Base-by-base conservation (phyloP, 148 eudicot species). In the Silene conica region DNA sequence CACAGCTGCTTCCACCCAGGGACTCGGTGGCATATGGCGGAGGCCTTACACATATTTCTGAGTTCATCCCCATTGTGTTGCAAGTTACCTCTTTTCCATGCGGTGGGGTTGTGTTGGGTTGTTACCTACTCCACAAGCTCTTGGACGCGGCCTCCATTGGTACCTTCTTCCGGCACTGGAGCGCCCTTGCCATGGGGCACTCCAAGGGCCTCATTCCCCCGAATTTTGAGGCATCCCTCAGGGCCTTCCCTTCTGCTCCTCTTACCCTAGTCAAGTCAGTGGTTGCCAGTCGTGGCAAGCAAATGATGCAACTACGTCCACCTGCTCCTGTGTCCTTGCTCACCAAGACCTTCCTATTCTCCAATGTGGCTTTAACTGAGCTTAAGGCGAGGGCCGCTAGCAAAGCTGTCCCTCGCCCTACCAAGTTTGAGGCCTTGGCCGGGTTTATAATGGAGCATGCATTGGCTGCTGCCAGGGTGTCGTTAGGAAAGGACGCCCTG, bases 401-500 rank as follows among this genome's bases (percentile, higher is more conserved):
- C 23, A n/a, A 58, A 7, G 23, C 62, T 2, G 23, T 58, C 62
- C 62, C 62, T 58, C 10, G 11, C 10, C 62, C 23, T 4, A 58
- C 26, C 11, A 19, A 23, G 22, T 58, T 58, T 58, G 26, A 58
- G 62, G 62, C 62, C 62, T 58, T 58, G 62, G 62, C 22, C 22
- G 62, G 62, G 22, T 58, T 58, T 10, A 58, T 58, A 58, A 58
- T n/a, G 62, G 25, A 58, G 62, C 62, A 58, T 58, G 62, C 62
- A 2, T 3, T 58, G 62, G 62, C 1, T n/a, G 62, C 62, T 8
- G 26, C 62, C 23, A 58, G 1, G 10, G 11, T 0, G 11, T 58
- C 62, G 12, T 20, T 58, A 58, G 62, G 25, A 19, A 58, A 58
- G 25, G 62, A 58, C 22, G 25, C 23, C 10, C 1, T 58, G 62